Conservation (phyloP, 306 rosid species). For the cucumber (Cucumis sativus) region DNA sequence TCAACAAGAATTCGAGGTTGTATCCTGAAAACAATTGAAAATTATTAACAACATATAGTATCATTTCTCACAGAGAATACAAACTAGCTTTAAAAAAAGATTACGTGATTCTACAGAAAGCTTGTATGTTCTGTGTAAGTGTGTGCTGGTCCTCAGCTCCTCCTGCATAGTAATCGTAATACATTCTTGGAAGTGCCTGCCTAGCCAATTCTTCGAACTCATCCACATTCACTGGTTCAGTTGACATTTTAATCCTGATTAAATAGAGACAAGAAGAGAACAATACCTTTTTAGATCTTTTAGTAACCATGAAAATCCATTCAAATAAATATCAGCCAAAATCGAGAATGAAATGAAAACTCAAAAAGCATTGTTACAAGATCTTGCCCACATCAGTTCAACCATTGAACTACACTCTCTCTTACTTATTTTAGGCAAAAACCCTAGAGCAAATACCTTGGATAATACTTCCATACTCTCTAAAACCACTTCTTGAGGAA, state of each 20-base stretch:
- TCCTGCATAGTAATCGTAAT: slow-evolving; percentile 36
- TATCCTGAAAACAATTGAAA: slow-evolving; percentile 27
- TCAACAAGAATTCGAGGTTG: slow-evolving; percentile 52
- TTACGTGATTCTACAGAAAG: slow-evolving; percentile 46
- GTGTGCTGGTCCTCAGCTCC: slow-evolving; percentile 56
- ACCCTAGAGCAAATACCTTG: not conserved
- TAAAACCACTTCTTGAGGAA: not conserved
- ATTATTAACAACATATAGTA: not conserved
- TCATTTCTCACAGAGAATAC: not conserved
- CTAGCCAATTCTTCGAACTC: slow-evolving; percentile 50
- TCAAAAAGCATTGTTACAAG: not conserved
- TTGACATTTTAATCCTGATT: slow-evolving; percentile 30
- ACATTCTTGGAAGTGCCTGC: slow-evolving; percentile 46
- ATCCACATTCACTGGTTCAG: slow-evolving; percentile 39
- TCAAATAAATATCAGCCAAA: not conserved
- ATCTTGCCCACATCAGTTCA: not conserved
- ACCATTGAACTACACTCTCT: not conserved
- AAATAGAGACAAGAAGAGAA: not conserved
- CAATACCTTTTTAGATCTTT: slow-evolving; percentile 2
- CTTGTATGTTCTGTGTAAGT: slow-evolving; percentile 35
- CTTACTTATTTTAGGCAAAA: not conserved
- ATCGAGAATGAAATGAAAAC: not conserved
- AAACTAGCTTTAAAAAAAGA: not conserved
- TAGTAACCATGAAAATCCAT: not conserved
- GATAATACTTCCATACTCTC: not conserved